These are phyloP conservation scores for Vinca major DNA, from an alignment of 305 asterid species.

Conservation along the genomic window DNA sequence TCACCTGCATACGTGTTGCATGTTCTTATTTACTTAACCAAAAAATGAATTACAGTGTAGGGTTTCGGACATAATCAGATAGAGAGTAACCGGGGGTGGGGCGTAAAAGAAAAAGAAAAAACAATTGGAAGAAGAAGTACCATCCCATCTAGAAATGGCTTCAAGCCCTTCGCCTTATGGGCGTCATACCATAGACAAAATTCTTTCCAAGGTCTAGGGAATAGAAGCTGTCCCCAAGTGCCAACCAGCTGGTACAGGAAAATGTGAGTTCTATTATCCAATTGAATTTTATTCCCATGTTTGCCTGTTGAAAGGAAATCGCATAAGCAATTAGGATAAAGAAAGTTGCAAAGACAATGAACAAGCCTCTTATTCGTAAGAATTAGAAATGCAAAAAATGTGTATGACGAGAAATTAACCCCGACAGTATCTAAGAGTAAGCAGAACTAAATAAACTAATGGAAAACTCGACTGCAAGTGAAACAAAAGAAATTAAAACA, in stretches of 20 bases:
- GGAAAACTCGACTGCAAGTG: not conserved
- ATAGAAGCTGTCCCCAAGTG: constrained; percentile 94
- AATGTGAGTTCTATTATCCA: constrained; percentile 42
- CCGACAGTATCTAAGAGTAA: not conserved
- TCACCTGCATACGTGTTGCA: constrained; percentile 38
- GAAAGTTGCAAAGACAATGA: not conserved
- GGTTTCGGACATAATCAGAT: constrained; percentile 1
- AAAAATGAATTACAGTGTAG: not conserved
- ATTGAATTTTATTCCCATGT: constrained; percentile 70
- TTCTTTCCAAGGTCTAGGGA: constrained; percentile 91
- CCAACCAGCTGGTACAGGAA: constrained; percentile 89
- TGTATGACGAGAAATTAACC: not conserved
- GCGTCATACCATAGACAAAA: constrained; percentile 75
- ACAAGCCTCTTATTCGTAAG: too few species aligned
- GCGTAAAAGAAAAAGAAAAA: not conserved
- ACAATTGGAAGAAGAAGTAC: constrained; percentile 21
- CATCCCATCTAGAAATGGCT: constrained; percentile 84
- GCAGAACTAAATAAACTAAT: not conserved
- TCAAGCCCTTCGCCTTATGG: constrained; percentile 61
- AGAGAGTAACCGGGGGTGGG: constrained; percentile 1
- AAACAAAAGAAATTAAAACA: not conserved
- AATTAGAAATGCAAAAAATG: constrained; percentile 3
- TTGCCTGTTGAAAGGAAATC: constrained; percentile 44
- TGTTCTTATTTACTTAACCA: constrained; percentile 2
- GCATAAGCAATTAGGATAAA: constrained; percentile 7